Evolutionary conservation across 306 rosid species (phyloP).

Genomic region (Hippophae tibetana): DNA sequence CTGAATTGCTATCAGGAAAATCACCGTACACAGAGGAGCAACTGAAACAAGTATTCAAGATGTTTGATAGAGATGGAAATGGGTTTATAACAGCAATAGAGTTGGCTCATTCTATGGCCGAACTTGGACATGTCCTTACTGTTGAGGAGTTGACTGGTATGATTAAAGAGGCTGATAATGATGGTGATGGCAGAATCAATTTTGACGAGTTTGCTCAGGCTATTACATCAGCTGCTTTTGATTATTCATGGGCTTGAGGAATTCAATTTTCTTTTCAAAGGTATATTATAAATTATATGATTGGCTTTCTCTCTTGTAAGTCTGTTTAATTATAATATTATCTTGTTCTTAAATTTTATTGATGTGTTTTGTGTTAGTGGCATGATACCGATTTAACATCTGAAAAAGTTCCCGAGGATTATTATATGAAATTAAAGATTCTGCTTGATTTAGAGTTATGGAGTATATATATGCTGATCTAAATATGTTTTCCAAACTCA

Average conservation of each 20-base stretch:
- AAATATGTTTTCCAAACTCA: no score
- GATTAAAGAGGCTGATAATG: constrained; percentile 82
- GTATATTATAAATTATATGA: no score
- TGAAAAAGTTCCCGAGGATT: no score
- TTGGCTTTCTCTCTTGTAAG: no score
- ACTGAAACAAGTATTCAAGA: constrained; percentile 45
- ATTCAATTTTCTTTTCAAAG: background rate
- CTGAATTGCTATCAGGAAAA: constrained; percentile 60
- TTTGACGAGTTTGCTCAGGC: constrained; percentile 66
- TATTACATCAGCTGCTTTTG: constrained; percentile 81
- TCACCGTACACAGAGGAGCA: constrained; percentile 83
- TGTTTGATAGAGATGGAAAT: constrained; percentile 82
- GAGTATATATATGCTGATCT: no score
- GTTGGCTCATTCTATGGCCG: constrained; percentile 93
- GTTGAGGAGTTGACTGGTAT: constrained; percentile 83
- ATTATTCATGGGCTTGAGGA: constrained; percentile 66
- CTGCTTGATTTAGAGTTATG: no score
- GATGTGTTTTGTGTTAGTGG: no score
- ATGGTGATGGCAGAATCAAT: constrained; percentile 77
- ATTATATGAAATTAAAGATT: no score
- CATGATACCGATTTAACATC: no score
- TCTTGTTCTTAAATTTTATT: no score
- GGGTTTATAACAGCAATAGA: constrained; percentile 85
- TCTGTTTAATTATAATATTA: no score
- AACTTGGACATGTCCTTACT: constrained; percentile 70